Percentiles rank a stretch among this genome's conserved stretches.
Conservation (phyloP, 768 basidiomycete genomes). For the Amanita pseudoporphyria region DNA sequence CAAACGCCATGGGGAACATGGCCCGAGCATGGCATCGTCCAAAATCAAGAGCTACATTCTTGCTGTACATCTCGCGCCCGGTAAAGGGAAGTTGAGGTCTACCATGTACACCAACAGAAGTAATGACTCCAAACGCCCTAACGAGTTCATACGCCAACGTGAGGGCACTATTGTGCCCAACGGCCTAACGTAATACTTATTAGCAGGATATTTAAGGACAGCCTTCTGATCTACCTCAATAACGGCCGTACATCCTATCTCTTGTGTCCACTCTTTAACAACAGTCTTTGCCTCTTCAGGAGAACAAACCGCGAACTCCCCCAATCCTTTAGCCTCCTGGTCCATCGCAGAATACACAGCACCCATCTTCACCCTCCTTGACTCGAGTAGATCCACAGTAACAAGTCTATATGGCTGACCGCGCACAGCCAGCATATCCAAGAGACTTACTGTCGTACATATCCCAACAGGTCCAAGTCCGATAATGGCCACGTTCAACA, state of each 20-base stretch:
- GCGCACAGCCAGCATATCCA: constrained; percentile 45
- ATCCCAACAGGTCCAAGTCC: constrained; percentile 77
- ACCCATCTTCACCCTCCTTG: constrained; percentile 49
- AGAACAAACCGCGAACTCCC: constrained; percentile 39
- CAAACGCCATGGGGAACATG: constrained; percentile 64
- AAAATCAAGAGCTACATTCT: constrained; percentile 74
- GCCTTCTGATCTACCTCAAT: constrained; percentile 42
- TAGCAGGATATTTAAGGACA: neutral
- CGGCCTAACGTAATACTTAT: constrained; percentile 35
- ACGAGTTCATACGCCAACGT: constrained; percentile 61
- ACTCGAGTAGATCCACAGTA: constrained; percentile 51
- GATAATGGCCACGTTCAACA: constrained; percentile 54
- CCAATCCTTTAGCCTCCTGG: constrained; percentile 30
- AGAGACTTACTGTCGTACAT: constrained; percentile 53
- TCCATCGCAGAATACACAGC: constrained; percentile 46
- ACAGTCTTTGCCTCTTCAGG: constrained; percentile 42
- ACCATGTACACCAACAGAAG: constrained; percentile 68
- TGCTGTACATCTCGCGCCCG: constrained; percentile 53
- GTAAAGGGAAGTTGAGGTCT: constrained; percentile 44
- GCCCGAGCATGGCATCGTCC: constrained; percentile 76
- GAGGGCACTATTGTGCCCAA: constrained; percentile 58
- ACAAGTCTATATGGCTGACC: constrained; percentile 44
- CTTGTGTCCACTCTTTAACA: constrained; percentile 42
- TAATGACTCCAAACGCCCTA: constrained; percentile 65
- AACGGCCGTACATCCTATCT: constrained; percentile 52